Evolutionary conservation across 2,329 filamentous ascomycete species (phyloP).

Genomic region (Fusarium paranaense): DNA sequence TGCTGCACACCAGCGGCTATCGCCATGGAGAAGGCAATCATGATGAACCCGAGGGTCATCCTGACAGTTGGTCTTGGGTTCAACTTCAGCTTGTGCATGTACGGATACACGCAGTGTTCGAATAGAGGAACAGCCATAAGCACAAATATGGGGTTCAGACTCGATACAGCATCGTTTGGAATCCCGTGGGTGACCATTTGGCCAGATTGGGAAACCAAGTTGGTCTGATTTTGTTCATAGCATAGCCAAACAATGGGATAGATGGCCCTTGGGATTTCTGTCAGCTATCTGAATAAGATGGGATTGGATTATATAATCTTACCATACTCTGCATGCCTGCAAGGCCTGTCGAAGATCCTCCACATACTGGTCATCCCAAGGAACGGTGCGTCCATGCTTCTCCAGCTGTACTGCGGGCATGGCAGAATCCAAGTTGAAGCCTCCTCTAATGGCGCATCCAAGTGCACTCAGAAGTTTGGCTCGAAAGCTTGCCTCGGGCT

Average conservation of each 20-base stretch:
- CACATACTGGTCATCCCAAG: slow-evolving; percentile 1
- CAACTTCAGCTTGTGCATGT: not conserved
- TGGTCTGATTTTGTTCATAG: not conserved
- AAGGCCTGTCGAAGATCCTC: not conserved
- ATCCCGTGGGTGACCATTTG: not conserved
- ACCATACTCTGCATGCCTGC: not conserved
- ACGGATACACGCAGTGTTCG: not conserved
- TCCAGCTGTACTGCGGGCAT: not conserved
- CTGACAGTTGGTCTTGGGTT: not conserved
- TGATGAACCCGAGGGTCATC: not conserved
- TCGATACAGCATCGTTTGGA: not conserved
- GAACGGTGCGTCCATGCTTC: not conserved
- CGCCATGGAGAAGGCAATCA: slow-evolving; percentile 1
- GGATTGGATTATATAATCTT: not conserved
- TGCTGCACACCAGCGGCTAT: not conserved
- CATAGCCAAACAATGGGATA: not conserved
- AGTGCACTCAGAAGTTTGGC: slow-evolving; percentile 1
- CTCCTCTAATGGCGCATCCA: not conserved
- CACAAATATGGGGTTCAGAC: not conserved
- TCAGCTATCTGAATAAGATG: not conserved
- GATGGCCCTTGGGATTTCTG: not conserved
- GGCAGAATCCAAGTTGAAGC: not conserved
- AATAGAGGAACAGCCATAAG: not conserved
- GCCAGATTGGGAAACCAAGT: not conserved
- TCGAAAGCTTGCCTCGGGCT: not conserved